Evolutionary conservation across 1,139 yeast species (phyloP).

Genomic region (Taphrina sp.): DNA sequence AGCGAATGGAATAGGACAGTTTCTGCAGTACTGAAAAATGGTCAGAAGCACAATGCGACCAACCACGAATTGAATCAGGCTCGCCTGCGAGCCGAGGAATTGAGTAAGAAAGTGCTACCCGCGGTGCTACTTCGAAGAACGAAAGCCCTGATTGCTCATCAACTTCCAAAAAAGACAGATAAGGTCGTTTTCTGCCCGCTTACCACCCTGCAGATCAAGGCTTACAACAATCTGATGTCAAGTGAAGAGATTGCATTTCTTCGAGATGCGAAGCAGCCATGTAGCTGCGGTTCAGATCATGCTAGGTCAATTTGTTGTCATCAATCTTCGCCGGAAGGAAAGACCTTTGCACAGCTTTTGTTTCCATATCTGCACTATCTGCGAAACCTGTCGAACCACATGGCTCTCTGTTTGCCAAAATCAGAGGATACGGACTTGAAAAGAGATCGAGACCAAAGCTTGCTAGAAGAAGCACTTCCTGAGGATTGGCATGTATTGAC

Average conservation of each 20-base stretch:
- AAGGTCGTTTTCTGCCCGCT: constrained; percentile 85
- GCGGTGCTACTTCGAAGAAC: constrained; percentile 81
- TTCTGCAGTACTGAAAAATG: constrained; percentile 84
- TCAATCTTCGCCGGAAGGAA: constrained; percentile 94
- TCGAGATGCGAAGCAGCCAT: constrained; percentile 82
- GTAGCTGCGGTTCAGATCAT: constrained; percentile 92
- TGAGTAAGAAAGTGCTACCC: constrained; percentile 79
- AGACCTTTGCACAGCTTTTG: constrained; percentile 96
- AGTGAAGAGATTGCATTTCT: constrained; percentile 95
- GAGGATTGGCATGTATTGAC: constrained; percentile 28
- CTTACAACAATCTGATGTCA: constrained; percentile 86
- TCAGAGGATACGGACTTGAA: constrained; percentile 49
- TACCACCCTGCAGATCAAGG: constrained; percentile 87
- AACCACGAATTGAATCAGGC: constrained; percentile 82
- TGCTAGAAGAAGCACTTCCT: constrained; percentile 35
- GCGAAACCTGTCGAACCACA: constrained; percentile 88
- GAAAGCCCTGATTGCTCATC: constrained; percentile 77
- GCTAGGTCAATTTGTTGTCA: constrained; percentile 94
- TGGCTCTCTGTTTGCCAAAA: constrained; percentile 71
- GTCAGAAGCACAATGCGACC: constrained; percentile 73
- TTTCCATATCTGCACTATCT: constrained; percentile 87
- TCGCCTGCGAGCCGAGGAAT: constrained; percentile 72
- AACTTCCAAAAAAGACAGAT: constrained; percentile 81
- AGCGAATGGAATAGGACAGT: constrained; percentile 74
- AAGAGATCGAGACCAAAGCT: constrained; percentile 68